A percentile compares a stretch with the other conserved stretches of the same genome.
phyloP scores from a whole-genome alignment of 176 grass and related monocot genomes.

The Sorghum bicolor region DNA sequence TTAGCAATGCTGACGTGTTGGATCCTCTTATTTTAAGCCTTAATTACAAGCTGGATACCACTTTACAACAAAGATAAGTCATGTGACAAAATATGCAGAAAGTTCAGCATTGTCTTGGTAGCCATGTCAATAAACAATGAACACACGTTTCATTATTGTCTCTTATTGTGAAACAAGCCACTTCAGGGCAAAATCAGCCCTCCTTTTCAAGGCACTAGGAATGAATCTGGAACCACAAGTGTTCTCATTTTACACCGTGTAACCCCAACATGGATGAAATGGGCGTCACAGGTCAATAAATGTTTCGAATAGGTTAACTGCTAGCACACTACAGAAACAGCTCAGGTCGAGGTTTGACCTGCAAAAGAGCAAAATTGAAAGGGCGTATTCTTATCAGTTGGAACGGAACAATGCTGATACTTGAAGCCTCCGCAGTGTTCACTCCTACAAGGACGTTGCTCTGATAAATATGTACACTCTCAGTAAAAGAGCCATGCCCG shows the following conservation, averaged over 20 bases:
- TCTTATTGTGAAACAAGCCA: neutral
- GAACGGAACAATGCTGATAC: neutral
- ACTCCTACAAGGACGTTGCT: neutral
- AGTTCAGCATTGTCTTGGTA: neutral
- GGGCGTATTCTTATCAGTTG: conserved; percentile 16
- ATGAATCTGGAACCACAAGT: neutral
- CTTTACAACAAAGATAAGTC: neutral
- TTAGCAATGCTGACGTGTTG: neutral
- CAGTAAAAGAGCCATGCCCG: neutral
- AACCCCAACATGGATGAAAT: neutral
- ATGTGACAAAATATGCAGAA: neutral
- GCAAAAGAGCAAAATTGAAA: conserved; percentile 16
- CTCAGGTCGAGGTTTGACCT: conserved; percentile 11
- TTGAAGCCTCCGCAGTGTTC: neutral
- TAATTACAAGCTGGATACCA: neutral
- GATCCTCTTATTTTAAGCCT: neutral
- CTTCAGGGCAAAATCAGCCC: neutral
- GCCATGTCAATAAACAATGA: neutral
- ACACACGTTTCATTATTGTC: neutral
- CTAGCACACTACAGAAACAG: neutral
- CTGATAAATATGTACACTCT: conserved; percentile 47
- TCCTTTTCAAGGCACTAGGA: neutral
- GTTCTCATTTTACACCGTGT: neutral
- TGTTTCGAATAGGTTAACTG: conserved; percentile 1
- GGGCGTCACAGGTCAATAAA: neutral